phyloP scores from a whole-genome alignment of 2,329 filamentous ascomycete species.

The Xylogone sp. region DNA sequence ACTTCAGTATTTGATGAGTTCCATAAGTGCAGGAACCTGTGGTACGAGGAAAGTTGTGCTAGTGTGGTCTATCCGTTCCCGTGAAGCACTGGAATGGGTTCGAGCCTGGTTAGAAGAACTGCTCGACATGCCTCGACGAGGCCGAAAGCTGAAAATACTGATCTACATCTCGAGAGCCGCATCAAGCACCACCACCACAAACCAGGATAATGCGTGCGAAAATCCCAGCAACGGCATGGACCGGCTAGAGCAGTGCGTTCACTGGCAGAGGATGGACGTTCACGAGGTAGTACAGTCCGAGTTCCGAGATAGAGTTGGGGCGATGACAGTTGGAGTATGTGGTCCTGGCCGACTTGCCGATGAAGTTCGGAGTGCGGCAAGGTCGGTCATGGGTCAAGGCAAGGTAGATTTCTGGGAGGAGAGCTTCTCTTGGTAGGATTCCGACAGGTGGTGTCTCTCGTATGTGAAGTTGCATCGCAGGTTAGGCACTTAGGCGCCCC shows the following conservation, averaged over 20 bases:
- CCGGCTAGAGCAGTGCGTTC: background rate
- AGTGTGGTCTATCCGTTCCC: too few species aligned
- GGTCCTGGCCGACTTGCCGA: constrained; percentile 14
- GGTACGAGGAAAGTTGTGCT: too few species aligned
- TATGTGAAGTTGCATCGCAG: too few species aligned
- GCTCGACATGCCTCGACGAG: constrained; percentile 62
- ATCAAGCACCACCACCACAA: background rate
- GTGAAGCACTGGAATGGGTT: constrained; percentile 64
- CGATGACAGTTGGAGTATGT: constrained; percentile 14
- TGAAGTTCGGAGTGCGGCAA: constrained; percentile 10
- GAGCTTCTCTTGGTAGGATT: too few species aligned
- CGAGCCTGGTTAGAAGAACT: constrained; percentile 76
- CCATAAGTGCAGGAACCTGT: too few species aligned
- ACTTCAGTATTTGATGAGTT: too few species aligned
- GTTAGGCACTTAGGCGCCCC: too few species aligned
- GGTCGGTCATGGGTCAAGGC: constrained; percentile 8
- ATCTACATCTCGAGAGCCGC: constrained; percentile 7
- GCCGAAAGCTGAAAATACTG: constrained; percentile 6
- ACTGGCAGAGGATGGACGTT: constrained; percentile 5
- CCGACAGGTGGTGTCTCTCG: too few species aligned
- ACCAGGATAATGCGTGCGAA: constrained; percentile 1
- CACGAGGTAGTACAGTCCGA: constrained; percentile 4
- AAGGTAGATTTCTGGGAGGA: constrained; percentile 16
- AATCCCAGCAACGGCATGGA: too few species aligned
- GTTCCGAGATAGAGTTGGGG: constrained; percentile 11